phyloP scores from a whole-genome alignment of 768 basidiomycete species.

The Hysterangium stoloniferum region DNA sequence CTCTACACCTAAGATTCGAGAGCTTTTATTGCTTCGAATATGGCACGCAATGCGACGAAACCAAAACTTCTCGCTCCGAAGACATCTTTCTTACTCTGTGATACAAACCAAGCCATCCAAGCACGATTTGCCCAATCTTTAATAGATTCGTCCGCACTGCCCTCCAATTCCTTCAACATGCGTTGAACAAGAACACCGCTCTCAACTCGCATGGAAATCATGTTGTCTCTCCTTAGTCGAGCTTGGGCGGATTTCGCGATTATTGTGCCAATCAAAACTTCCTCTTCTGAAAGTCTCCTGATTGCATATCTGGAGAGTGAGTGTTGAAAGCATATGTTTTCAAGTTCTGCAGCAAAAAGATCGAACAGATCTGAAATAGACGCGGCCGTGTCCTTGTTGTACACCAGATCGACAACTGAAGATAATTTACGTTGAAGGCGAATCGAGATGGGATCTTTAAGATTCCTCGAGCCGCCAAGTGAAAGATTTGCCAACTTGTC shows the following conservation, averaged over 20 bases:
- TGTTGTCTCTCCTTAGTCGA: constrained; percentile 39
- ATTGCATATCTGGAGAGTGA: constrained; percentile 37
- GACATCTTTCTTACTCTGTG: constrained; percentile 22
- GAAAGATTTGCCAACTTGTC: constrained; percentile 29
- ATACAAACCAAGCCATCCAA: constrained; percentile 51
- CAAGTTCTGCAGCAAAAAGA: constrained; percentile 39
- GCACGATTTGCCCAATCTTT: constrained; percentile 37
- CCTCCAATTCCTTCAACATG: constrained; percentile 42
- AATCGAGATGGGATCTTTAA: not conserved
- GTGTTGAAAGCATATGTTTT: constrained; percentile 38
- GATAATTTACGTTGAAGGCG: constrained; percentile 15
- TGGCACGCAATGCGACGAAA: constrained; percentile 49
- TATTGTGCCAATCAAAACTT: constrained; percentile 60
- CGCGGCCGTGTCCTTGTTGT: constrained; percentile 6
- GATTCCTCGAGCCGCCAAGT: constrained; percentile 23
- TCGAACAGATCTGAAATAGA: constrained; percentile 18
- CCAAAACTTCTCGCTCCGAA: constrained; percentile 59
- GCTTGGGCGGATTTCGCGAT: constrained; percentile 54
- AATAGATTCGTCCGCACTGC: constrained; percentile 26
- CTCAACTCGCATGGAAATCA: constrained; percentile 51
- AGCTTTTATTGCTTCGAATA: constrained; percentile 41
- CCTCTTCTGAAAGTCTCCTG: constrained; percentile 49
- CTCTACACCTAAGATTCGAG: constrained; percentile 12
- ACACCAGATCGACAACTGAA: constrained; percentile 13
- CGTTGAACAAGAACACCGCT: constrained; percentile 43